phyloP scores from a whole-genome alignment of 2,329 filamentous ascomycete species.

The Geosmithia morbida region DNA sequence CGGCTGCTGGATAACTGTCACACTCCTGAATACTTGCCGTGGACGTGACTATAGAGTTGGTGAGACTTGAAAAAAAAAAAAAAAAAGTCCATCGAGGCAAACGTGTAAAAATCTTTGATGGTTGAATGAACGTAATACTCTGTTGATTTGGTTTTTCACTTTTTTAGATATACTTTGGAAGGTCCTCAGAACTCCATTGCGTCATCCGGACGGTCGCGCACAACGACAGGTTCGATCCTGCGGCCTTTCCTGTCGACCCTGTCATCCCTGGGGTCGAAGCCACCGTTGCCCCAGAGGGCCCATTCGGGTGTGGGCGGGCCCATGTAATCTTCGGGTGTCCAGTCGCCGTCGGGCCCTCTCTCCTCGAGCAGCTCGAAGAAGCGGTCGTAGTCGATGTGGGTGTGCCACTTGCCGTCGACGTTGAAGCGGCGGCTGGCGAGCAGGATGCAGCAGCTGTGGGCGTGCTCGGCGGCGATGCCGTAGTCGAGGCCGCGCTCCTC shows the following conservation, averaged over 20 bases:
- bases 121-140: background rate
- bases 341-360: conserved; percentile 49
- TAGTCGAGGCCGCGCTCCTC: conserved; percentile 59
- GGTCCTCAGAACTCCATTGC: conserved; percentile 1
- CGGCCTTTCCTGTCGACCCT: conserved; percentile 78
- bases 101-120: too few relatives aligned
- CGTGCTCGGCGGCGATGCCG: conserved; percentile 88
- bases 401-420: conserved; percentile 72
- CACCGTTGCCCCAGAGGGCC: conserved; percentile 89
- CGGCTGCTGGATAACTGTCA: too few relatives aligned
- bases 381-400: conserved; percentile 73
- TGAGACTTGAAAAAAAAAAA: too few relatives aligned
- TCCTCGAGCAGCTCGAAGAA: conserved; percentile 79
- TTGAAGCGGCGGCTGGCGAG: conserved; percentile 72
- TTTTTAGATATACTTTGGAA: background rate
- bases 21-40: too few relatives aligned
- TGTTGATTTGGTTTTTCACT: background rate
- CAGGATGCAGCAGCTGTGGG: conserved; percentile 85
- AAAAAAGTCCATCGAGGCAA: too few relatives aligned
- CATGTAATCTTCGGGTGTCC: conserved; percentile 84
- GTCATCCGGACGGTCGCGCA: conserved; percentile 13
- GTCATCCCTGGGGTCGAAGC: conserved; percentile 82
- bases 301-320: conserved; percentile 74
- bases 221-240: conserved; percentile 32
- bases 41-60: too few relatives aligned